Evolutionary conservation across 441 rosid genomes (phyloP).

Genomic region (Erodium texanum): DNA sequence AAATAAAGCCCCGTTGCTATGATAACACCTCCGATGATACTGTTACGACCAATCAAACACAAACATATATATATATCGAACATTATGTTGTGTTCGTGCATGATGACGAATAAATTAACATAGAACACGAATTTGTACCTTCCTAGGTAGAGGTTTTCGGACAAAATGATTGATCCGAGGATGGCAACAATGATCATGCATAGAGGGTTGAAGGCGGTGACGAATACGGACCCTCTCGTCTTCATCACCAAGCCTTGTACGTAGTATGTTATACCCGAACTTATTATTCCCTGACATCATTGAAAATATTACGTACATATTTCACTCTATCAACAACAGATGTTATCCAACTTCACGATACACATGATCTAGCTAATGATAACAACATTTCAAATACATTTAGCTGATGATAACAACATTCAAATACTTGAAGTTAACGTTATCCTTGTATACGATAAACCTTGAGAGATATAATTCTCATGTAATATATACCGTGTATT

Average conservation of each 20-base stretch:
- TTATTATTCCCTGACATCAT: constrained; percentile 58
- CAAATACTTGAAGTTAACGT: no score
- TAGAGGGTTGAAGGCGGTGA: constrained; percentile 66
- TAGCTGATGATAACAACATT: no score
- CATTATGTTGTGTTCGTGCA: no score
- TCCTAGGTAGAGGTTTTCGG: constrained; percentile 66
- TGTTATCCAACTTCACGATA: no score
- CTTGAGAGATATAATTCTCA: no score
- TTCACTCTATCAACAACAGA: no score
- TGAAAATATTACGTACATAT: no score
- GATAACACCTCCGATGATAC: constrained; percentile 60
- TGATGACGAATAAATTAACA: no score
- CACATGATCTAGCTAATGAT: no score
- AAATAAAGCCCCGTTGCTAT: constrained; percentile 67
- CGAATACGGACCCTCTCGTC: constrained; percentile 72
- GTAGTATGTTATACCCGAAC: constrained; percentile 82
- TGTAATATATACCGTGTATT: no score
- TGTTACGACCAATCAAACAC: constrained; percentile 21
- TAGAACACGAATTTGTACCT: constrained; percentile 36
- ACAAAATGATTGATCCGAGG: constrained; percentile 47
- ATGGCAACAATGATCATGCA: constrained; percentile 70
- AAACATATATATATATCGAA: neutral
- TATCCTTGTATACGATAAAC: no score
- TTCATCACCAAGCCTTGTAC: constrained; percentile 63
- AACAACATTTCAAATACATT: no score